Conservation (phyloP, 352 stramenopile genomes). For the Thalassiosira hispida region DNA sequence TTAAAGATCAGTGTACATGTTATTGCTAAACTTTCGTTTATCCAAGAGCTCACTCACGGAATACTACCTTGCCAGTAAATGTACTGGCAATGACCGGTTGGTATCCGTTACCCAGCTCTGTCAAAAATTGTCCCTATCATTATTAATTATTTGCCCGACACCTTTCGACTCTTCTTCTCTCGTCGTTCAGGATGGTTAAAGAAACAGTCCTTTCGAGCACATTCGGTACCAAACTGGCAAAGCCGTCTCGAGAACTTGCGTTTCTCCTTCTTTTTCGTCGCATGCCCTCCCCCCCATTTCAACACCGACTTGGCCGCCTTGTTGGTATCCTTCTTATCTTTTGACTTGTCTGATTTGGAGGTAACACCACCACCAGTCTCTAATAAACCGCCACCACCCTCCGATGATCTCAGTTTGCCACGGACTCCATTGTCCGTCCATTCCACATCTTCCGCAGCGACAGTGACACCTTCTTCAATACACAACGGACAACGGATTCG, state of each 20-base stretch:
- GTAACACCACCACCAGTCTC: background rate
- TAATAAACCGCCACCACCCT: too few species aligned
- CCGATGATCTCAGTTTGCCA: conserved; percentile 3
- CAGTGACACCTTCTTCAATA: conserved; percentile 80
- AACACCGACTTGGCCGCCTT: conserved; percentile 78
- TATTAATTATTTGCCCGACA: background rate
- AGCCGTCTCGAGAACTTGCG: conserved; percentile 54
- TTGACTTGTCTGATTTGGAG: background rate
- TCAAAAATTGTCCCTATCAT: background rate
- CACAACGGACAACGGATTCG: conserved; percentile 84
- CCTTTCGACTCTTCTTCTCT: background rate
- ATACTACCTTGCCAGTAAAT: too few species aligned
- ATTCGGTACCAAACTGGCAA: conserved; percentile 80
- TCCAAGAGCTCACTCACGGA: too few species aligned
- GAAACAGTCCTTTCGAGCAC: conserved; percentile 76
- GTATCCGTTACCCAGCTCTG: too few species aligned
- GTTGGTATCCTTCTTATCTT: conserved; percentile 18
- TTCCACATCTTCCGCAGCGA: conserved; percentile 77
- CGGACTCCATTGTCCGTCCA: conserved; percentile 82
- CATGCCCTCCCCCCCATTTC: conserved; percentile 86
- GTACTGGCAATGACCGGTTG: too few species aligned
- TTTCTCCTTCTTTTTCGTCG: conserved; percentile 75
- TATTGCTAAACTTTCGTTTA: too few species aligned
- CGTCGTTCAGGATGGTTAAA: conserved; percentile 72
- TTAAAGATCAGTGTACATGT: too few species aligned